Evolutionary conservation across 2,329 filamentous ascomycete genomes (phyloP).

Genomic region (Onygenales sp.): DNA sequence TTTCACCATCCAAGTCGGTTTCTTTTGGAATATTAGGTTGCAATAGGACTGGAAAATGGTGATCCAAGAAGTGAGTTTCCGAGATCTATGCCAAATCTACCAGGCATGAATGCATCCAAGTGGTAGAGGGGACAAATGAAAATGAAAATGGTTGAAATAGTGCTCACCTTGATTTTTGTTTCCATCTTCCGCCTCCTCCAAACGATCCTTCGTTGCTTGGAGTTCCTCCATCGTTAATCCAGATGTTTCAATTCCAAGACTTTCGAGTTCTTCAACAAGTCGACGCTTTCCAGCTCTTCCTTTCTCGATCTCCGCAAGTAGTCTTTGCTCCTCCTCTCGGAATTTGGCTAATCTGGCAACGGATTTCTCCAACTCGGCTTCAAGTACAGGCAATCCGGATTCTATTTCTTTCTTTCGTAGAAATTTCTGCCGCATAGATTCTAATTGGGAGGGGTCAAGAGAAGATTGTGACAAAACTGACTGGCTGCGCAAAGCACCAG

Average conservation of each 20-base stretch:
- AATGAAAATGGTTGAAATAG: background rate
- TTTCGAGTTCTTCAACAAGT: slow-evolving; percentile 40
- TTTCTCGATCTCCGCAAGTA: slow-evolving; percentile 38
- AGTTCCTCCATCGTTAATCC: slow-evolving; percentile 37
- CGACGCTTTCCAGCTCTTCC: slow-evolving; percentile 32
- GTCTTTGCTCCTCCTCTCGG: slow-evolving; percentile 27
- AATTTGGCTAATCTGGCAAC: slow-evolving; percentile 23
- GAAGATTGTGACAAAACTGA: slow-evolving; percentile 14
- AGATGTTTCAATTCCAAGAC: slow-evolving; percentile 39
- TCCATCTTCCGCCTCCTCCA: slow-evolving; percentile 13
- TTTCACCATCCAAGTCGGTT: background rate
- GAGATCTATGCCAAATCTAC: background rate
- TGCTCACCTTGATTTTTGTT: slow-evolving; percentile 10
- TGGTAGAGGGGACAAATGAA: background rate
- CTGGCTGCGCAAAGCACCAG: slow-evolving; percentile 8
- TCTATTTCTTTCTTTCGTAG: slow-evolving; percentile 41
- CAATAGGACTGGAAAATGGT: background rate
- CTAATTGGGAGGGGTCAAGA: slow-evolving; percentile 16
- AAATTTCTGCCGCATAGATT: slow-evolving; percentile 27
- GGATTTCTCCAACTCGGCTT: slow-evolving; percentile 35
- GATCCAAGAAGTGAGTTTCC: slow-evolving; percentile 2
- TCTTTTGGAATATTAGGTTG: background rate
- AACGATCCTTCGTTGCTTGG: slow-evolving; percentile 23
- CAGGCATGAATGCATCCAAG: background rate
- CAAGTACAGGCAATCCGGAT: slow-evolving; percentile 35